A percentile compares a stretch with the other conserved stretches of the same genome.
These are phyloP conservation scores for Suillus variegatus DNA, from an alignment of 768 basidiomycete genomes.

Conservation along the genomic window DNA sequence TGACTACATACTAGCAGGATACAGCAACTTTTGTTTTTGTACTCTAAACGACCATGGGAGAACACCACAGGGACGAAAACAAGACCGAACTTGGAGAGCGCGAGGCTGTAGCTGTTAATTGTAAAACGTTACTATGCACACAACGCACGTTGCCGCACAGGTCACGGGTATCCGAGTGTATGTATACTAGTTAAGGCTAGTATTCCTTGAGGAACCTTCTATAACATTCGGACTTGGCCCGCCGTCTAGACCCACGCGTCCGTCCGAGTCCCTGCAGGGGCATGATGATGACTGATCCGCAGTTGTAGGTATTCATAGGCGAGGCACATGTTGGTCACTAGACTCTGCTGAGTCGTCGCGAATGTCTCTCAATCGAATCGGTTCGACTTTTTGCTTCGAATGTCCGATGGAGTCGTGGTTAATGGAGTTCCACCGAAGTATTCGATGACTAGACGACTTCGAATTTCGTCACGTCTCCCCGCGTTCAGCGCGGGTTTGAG, in stretches of 20 bases:
- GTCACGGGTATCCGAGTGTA: too few species aligned
- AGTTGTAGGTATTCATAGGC: background rate
- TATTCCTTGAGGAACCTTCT: too few species aligned
- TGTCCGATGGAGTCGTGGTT: background rate
- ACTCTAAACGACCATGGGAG: background rate
- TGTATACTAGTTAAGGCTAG: background rate
- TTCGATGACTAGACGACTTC: too few species aligned
- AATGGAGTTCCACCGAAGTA: too few species aligned
- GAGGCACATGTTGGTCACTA: background rate
- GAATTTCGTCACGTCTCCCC: background rate
- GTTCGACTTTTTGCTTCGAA: background rate
- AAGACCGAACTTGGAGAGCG: background rate
- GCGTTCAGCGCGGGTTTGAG: background rate
- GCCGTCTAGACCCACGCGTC: too few species aligned
- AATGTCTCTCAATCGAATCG: too few species aligned
- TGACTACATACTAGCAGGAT: background rate
- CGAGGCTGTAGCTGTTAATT: background rate
- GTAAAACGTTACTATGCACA: conserved; percentile 1
- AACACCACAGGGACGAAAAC: background rate
- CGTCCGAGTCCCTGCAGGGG: too few species aligned
- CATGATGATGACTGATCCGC: too few species aligned
- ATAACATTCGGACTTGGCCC: too few species aligned
- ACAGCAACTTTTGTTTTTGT: background rate
- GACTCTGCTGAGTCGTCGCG: too few species aligned
- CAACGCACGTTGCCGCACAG: too few species aligned